Evolutionary conservation across 2,329 filamentous ascomycete species (phyloP).

Genomic region (Stagonosporopsis rhizophila): DNA sequence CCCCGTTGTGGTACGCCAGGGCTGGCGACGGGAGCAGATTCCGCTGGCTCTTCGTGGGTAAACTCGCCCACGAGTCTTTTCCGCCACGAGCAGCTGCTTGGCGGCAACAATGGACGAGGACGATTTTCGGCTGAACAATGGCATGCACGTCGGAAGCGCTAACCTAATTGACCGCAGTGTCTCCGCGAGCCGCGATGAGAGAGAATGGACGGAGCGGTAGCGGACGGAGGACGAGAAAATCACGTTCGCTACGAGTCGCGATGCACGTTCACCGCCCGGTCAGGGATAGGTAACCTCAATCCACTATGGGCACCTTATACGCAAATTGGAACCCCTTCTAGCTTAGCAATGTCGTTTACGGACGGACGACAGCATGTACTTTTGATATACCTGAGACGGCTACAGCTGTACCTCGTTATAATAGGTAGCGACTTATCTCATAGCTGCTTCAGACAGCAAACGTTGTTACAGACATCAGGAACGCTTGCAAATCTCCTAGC

Average conservation of each 20-base stretch:
- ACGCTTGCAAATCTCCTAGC: slow-evolving; percentile 1
- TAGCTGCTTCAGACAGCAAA: slow-evolving; percentile 21
- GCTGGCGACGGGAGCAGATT: not conserved
- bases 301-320: slow-evolving; percentile 23
- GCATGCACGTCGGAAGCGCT: slow-evolving; percentile 29
- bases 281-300: slow-evolving; percentile 12
- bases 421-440: slow-evolving; percentile 16
- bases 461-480: not conserved
- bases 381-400: slow-evolving; percentile 33
- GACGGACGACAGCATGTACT: slow-evolving; percentile 16
- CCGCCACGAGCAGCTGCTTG: slow-evolving; percentile 26
- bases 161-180: slow-evolving; percentile 27
- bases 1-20: slow-evolving; percentile 19
- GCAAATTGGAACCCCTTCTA: slow-evolving; percentile 16
- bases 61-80: slow-evolving; percentile 5
- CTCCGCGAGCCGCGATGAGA: slow-evolving; percentile 30
- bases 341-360: slow-evolving; percentile 26
- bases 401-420: slow-evolving; percentile 24
- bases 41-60: slow-evolving; percentile 5
- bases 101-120: slow-evolving; percentile 31
- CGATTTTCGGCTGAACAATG: slow-evolving; percentile 23
- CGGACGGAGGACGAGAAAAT: slow-evolving; percentile 16
- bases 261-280: slow-evolving; percentile 18
- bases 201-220: slow-evolving; percentile 22
- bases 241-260: slow-evolving; percentile 16